Conservation (phyloP, 495 filamentous ascomycete species). For the Podospora australis region DNA sequence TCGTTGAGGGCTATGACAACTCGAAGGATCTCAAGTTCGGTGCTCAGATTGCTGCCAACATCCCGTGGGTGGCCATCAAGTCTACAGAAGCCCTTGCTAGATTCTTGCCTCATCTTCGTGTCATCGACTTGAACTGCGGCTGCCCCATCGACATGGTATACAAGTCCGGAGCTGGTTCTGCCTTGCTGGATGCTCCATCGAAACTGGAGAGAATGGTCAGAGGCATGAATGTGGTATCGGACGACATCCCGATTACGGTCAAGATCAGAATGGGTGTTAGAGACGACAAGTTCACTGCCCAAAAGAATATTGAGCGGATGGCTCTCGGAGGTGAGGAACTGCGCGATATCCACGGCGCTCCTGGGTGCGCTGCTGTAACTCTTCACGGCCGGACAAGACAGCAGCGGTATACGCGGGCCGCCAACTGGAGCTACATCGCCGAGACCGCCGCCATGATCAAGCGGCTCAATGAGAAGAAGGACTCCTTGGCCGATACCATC, state of each 20-base stretch:
- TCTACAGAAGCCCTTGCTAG: conserved; percentile 72
- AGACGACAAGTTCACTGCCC: conserved; percentile 69
- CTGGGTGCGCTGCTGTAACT: conserved; percentile 86
- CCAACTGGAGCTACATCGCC: conserved; percentile 91
- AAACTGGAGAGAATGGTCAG: conserved; percentile 88
- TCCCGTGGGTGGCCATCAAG: conserved; percentile 80
- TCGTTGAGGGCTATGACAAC: conserved; percentile 72
- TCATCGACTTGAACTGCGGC: conserved; percentile 92
- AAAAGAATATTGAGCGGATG: conserved; percentile 76
- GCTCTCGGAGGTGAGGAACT: conserved; percentile 68
- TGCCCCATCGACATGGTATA: conserved; percentile 94
- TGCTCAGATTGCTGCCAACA: conserved; percentile 84
- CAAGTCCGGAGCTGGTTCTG: conserved; percentile 82
- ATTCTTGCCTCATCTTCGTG: conserved; percentile 71
- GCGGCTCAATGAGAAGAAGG: conserved; percentile 58
- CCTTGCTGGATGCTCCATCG: conserved; percentile 72
- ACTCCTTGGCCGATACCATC: conserved; percentile 64
- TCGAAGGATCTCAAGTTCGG: conserved; percentile 80
- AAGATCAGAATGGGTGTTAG: conserved; percentile 92
- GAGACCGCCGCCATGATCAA: conserved; percentile 82
- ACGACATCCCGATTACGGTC: conserved; percentile 79
- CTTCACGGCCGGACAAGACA: conserved; percentile 89
- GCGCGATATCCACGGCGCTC: conserved; percentile 53
- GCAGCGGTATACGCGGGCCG: conserved; percentile 82
- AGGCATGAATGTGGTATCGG: conserved; percentile 89